Percentiles rank a stretch among this genome's conserved stretches.
Evolutionary conservation across 495 filamentous ascomycete genomes (phyloP).

Genomic region (Cercophora scortea): DNA sequence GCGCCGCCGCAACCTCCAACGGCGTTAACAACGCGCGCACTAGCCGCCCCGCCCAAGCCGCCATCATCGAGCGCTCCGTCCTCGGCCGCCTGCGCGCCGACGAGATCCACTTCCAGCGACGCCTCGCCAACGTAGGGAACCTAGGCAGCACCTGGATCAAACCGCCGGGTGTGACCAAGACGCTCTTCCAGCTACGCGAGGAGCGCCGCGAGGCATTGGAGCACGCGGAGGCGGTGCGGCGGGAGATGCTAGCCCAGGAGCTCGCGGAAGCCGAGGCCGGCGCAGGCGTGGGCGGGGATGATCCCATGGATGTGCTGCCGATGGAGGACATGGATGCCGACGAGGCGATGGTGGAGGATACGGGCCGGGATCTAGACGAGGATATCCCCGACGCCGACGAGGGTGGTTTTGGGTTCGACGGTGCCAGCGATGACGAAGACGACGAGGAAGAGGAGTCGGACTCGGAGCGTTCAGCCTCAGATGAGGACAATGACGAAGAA

Average conservation of each 20-base stretch:
- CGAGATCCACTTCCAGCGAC: conserved; percentile 57
- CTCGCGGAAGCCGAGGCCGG: conserved; percentile 43
- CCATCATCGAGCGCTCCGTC: conserved; percentile 35
- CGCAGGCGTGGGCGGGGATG: conserved; percentile 26
- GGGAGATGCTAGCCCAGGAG: conserved; percentile 61
- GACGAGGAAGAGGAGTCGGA: conserved; percentile 28
- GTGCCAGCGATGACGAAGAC: conserved; percentile 36
- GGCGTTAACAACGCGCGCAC: conserved; percentile 11
- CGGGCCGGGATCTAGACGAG: conserved; percentile 51
- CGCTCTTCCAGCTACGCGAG: conserved; percentile 66
- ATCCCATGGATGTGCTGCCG: conserved; percentile 29
- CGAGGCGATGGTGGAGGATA: conserved; percentile 13
- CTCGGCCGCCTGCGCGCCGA: conserved; percentile 59
- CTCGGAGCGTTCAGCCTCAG: conserved; percentile 19
- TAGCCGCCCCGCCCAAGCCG: conserved; percentile 10
- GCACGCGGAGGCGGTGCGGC: conserved; percentile 58
- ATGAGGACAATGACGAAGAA: conserved; percentile 18
- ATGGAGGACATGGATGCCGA: conserved; percentile 32
- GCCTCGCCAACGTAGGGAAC: conserved; percentile 63
- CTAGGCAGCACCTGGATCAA: conserved; percentile 74
- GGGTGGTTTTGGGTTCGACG: conserved; percentile 37
- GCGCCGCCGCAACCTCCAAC: background rate
- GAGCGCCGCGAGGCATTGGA: conserved; percentile 75
- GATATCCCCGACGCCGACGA: conserved; percentile 58
- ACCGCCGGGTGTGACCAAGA: conserved; percentile 68